Base-by-base conservation (phyloP, 1,284 basidiomycete species). In the Microbotryomycetes sp. region DNA sequence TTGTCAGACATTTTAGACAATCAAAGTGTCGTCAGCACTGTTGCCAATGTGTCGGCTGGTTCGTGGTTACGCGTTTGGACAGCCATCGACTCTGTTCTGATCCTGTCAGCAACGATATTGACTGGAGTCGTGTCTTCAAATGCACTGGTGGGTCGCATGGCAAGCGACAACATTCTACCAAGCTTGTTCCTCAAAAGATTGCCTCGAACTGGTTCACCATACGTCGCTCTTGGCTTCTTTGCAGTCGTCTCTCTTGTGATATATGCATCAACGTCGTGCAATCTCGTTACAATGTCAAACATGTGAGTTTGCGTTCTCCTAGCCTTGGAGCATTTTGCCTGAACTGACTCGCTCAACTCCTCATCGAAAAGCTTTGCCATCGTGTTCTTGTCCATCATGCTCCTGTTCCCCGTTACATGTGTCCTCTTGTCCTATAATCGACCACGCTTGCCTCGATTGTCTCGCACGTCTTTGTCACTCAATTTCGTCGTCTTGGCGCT, bases 81-180 rank as follows among this genome's bases (percentile, higher is more conserved):
- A 5, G 83, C 82, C 1, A 76, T 82, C 0, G 86, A 87, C 68
- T 84, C 85, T 1, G 77, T 85, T 48, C 72, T 84, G 4, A 86
- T 87, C 19, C 78, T 88, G 3, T 83, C 82, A 58, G 85, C 83
- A 4, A 85, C 84, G 1, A 81, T 86, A n/a, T 77, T 87, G 22
- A 84, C 84, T 49, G 86, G 60, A 3, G 42, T 52, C 49, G 28
- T 52, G 23, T 54, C 31, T 5, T 52, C 54, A 23, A 19, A 54
- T 30, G 49, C 53, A 5, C 55, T 63, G 3, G 31, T 62, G 12
- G 49, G 51, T 4, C 29, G 32, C 3, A 23, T 59, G 7, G 58
- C 36, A 16, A 69, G 68, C 25, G 83, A 87, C 70, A 78, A 81
- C 26, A 79, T 85, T 26, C 71, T 88, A 15, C 86, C 87, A 0